Percentiles rank a stretch among this genome's conserved stretches.
phyloP scores from a whole-genome alignment of 2,329 filamentous ascomycete species.

The Aspergillus sp. region DNA sequence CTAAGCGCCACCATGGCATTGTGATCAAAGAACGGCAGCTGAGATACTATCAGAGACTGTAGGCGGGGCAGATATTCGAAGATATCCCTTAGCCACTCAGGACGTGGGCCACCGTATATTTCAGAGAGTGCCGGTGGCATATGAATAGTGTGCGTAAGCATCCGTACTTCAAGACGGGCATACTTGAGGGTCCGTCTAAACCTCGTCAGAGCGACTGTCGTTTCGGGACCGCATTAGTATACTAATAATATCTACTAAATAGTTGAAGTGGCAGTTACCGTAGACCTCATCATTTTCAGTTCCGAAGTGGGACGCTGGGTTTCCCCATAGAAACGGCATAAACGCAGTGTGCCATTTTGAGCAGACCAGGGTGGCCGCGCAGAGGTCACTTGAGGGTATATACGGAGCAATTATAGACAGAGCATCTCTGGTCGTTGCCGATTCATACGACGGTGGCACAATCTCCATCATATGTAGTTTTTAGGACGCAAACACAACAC shows the following conservation, averaged over 20 bases:
- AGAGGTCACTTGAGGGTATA: constrained; percentile 57
- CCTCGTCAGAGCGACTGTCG: constrained; percentile 56
- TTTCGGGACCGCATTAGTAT: constrained; percentile 12
- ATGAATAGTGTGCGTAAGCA: constrained; percentile 61
- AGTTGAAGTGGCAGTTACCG: constrained; percentile 32
- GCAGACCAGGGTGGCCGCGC: constrained; percentile 56
- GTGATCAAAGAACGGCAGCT: constrained; percentile 63
- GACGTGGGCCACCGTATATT: constrained; percentile 59
- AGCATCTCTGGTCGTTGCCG: constrained; percentile 54
- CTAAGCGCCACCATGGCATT: constrained; percentile 54
- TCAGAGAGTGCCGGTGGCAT: constrained; percentile 61
- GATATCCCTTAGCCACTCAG: constrained; percentile 60
- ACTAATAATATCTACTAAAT: background rate
- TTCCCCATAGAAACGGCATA: constrained; percentile 61
- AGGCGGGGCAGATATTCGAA: constrained; percentile 58
- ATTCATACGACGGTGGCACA: constrained; percentile 61
- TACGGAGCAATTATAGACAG: constrained; percentile 59
- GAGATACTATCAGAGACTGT: constrained; percentile 60
- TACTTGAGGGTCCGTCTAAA: constrained; percentile 59
- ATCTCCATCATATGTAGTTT: constrained; percentile 50
- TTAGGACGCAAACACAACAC: background rate
- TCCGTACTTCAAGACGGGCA: constrained; percentile 53
- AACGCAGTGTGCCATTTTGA: constrained; percentile 60
- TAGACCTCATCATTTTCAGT: constrained; percentile 62
- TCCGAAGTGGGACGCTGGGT: constrained; percentile 63